Conservation (phyloP, 805 yeast genomes). For the Helenozyma rhizophorensis region DNA sequence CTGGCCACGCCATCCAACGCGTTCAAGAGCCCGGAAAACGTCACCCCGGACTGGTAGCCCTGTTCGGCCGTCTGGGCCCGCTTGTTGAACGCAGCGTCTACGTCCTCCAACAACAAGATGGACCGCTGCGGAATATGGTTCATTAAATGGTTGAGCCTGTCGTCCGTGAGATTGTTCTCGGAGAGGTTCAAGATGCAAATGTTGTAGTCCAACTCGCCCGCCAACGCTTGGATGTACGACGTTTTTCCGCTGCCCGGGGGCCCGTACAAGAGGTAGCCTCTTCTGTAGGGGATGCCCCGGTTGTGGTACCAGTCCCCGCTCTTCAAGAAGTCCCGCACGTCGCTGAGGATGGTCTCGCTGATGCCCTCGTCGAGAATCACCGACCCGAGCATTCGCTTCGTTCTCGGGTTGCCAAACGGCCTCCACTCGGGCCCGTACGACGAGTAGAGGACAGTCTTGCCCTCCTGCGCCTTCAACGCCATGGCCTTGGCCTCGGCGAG, state of each 20-base stretch:
- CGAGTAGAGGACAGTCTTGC: constrained; percentile 89
- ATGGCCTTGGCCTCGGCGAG: constrained; percentile 78
- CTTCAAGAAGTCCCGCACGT: constrained; percentile 72
- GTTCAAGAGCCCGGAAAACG: constrained; percentile 89
- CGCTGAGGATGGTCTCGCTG: constrained; percentile 58
- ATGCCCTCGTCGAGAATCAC: constrained; percentile 81
- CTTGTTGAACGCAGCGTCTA: constrained; percentile 91
- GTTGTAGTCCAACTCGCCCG: constrained; percentile 93
- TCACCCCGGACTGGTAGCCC: constrained; percentile 84
- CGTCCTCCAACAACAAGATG: constrained; percentile 80
- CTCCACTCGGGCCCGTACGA: constrained; percentile 99
- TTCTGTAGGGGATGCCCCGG: constrained; percentile 94
- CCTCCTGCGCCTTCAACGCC: constrained; percentile 81
- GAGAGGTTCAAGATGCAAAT: constrained; percentile 89
- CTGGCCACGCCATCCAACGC: constrained; percentile 97
- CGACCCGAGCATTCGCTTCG: constrained; percentile 76
- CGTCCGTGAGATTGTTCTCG: constrained; percentile 90
- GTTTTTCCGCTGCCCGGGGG: constrained; percentile 99
- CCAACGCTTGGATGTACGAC: constrained; percentile 91
- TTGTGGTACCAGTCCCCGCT: constrained; percentile 91
- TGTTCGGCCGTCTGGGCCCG: constrained; percentile 72
- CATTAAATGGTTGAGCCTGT: constrained; percentile 90
- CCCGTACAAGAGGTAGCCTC: constrained; percentile 91
- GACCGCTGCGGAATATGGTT: constrained; percentile 92
- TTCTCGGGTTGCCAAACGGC: constrained; percentile 93